A percentile compares a stretch with the other conserved stretches of the same genome.
These are phyloP conservation scores for Phytopythium litorale DNA, from an alignment of 352 stramenopile genomes.

Conservation along the genomic window DNA sequence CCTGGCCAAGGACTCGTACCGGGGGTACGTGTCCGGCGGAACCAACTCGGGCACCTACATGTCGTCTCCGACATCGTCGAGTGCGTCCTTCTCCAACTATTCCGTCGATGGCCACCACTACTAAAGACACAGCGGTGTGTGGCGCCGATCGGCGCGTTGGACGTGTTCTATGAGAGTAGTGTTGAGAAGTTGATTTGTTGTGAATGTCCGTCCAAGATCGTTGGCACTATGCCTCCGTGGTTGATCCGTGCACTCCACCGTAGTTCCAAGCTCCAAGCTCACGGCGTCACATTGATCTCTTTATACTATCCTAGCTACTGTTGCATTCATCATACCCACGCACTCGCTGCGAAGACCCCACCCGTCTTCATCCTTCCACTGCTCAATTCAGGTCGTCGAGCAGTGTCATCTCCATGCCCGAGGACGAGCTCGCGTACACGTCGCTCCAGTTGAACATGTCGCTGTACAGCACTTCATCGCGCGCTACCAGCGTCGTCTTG, in stretches of 20 bases:
- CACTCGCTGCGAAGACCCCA: background rate
- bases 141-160: no score
- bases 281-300: no score
- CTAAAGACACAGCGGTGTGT: background rate
- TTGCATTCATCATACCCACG: conserved; percentile 6
- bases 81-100: conserved; percentile 14
- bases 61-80: conserved; percentile 7
- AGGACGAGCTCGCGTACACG: conserved; percentile 21
- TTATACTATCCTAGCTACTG: background rate
- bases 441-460: conserved; percentile 26
- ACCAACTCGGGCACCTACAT: conserved; percentile 12
- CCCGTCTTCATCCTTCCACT: background rate
- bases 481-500: conserved; percentile 22
- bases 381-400: conserved; percentile 26
- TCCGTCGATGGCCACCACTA: conserved; percentile 7
- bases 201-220: no score
- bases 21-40: background rate
- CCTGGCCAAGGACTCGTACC: conserved; percentile 17
- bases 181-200: no score
- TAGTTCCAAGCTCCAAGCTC: no score
- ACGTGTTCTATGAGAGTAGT: no score
- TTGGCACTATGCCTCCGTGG: no score
- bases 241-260: no score
- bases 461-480: conserved; percentile 18
- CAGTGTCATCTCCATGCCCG: conserved; percentile 15